Evolutionary conservation across 306 rosid species (phyloP).

Genomic region (Sechiopsis laciniata): DNA sequence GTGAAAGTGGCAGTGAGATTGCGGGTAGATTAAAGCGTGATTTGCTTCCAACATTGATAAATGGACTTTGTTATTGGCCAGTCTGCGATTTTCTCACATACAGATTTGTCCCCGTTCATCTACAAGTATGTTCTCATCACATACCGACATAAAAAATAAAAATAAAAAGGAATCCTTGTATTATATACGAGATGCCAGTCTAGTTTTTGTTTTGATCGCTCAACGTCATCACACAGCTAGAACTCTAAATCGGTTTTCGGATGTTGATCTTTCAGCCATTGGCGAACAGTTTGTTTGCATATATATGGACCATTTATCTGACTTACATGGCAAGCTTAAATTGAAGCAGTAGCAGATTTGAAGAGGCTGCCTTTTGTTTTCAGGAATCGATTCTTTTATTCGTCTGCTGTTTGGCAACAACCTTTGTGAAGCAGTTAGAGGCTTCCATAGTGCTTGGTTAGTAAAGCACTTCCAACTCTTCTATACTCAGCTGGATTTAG

Average conservation of each 20-base stretch:
- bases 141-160: not conserved
- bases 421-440: not conserved
- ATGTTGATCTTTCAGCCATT: constrained; percentile 51
- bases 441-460: not conserved
- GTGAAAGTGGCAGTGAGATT: constrained; percentile 14
- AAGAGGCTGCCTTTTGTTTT: not conserved
- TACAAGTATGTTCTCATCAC: constrained; percentile 46
- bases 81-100: constrained; percentile 60
- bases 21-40: constrained; percentile 54
- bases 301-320: constrained; percentile 67
- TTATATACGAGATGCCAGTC: not conserved
- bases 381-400: constrained; percentile 5
- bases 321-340: constrained; percentile 71
- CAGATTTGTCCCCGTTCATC: constrained; percentile 54
- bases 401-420: not conserved
- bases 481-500: not conserved
- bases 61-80: constrained; percentile 62
- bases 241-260: constrained; percentile 3
- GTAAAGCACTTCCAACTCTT: not conserved
- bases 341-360: constrained; percentile 4
- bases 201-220: not conserved
- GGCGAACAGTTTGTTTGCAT: constrained; percentile 58
- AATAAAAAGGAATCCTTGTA: not conserved
- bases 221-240: not conserved
- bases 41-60: constrained; percentile 55